These are phyloP conservation scores for Suillus placidus DNA, from an alignment of 768 basidiomycete species.

Conservation along the genomic window DNA sequence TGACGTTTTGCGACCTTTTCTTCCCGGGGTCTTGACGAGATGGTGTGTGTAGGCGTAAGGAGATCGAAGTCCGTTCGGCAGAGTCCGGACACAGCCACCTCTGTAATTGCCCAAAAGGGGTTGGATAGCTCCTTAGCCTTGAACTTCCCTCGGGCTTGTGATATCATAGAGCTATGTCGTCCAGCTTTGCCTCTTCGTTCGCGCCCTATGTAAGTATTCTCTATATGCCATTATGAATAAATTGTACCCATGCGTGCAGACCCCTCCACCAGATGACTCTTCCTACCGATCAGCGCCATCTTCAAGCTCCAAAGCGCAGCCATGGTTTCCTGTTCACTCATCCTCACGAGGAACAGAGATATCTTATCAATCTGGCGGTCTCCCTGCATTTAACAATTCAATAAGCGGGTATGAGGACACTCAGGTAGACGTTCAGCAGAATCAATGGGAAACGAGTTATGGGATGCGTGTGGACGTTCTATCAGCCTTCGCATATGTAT, in stretches of 20 bases:
- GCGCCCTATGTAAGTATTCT: slow-evolving; percentile 55
- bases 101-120: slow-evolving; percentile 2
- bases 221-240: background rate
- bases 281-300: slow-evolving; percentile 24
- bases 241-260: slow-evolving; percentile 35
- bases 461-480: slow-evolving; percentile 68
- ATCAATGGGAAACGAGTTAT: slow-evolving; percentile 72
- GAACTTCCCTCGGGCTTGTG: slow-evolving; percentile 24
- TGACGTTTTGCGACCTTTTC: slow-evolving; percentile 24
- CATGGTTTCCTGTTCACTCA: slow-evolving; percentile 54
- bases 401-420: slow-evolving; percentile 39
- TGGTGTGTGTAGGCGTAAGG: slow-evolving; percentile 14
- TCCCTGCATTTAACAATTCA: slow-evolving; percentile 57
- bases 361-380: slow-evolving; percentile 74
- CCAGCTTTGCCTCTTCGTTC: slow-evolving; percentile 55
- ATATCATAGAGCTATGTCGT: slow-evolving; percentile 23
- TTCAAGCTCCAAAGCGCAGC: slow-evolving; percentile 36
- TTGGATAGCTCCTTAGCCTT: background rate
- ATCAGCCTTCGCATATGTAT: slow-evolving; percentile 63
- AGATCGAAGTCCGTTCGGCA: slow-evolving; percentile 44
- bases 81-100: slow-evolving; percentile 42
- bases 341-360: slow-evolving; percentile 33
- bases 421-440: slow-evolving; percentile 45
- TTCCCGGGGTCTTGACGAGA: slow-evolving; percentile 32
- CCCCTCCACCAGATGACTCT: slow-evolving; percentile 62